phyloP scores from a whole-genome alignment of 1,284 basidiomycete species.

The Tylopilus orsonianus region DNA sequence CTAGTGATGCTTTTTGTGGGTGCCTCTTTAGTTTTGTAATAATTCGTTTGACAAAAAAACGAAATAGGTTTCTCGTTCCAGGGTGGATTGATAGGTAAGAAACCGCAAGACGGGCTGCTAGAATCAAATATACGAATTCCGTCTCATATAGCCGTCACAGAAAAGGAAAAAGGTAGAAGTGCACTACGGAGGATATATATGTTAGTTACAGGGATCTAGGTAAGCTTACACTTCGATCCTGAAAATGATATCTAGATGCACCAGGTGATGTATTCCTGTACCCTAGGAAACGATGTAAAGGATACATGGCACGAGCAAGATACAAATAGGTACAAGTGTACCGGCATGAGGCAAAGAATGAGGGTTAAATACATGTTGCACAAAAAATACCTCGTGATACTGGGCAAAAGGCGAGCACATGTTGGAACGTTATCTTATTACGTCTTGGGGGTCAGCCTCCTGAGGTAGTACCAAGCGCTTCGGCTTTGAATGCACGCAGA shows the following conservation, averaged over 20 bases:
- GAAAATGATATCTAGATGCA: slow-evolving; percentile 4
- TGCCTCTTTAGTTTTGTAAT: too few species aligned
- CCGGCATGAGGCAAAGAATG: too few species aligned
- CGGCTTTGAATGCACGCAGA: slow-evolving; percentile 20
- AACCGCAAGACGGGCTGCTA: neutral
- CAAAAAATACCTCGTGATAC: neutral
- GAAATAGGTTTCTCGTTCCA: too few species aligned
- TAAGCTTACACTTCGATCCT: too few species aligned
- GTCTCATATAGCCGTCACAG: too few species aligned
- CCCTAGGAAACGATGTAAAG: neutral
- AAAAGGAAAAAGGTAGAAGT: too few species aligned
- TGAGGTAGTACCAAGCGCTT: slow-evolving; percentile 21
- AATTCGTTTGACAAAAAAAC: too few species aligned
- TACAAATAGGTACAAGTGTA: neutral
- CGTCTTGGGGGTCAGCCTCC: slow-evolving; percentile 9
- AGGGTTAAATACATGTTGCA: neutral
- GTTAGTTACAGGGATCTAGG: too few species aligned
- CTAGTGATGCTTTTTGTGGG: neutral
- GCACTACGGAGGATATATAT: too few species aligned
- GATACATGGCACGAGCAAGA: neutral
- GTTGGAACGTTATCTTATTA: neutral
- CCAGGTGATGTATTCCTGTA: neutral
- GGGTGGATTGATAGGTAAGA: neutral
- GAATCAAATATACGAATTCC: neutral
- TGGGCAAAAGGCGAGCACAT: neutral